Evolutionary conservation across 2,329 filamentous ascomycete species (phyloP), one percentile per base, ranked within the genome.

Genomic region (Thelonectria rubi): DNA sequence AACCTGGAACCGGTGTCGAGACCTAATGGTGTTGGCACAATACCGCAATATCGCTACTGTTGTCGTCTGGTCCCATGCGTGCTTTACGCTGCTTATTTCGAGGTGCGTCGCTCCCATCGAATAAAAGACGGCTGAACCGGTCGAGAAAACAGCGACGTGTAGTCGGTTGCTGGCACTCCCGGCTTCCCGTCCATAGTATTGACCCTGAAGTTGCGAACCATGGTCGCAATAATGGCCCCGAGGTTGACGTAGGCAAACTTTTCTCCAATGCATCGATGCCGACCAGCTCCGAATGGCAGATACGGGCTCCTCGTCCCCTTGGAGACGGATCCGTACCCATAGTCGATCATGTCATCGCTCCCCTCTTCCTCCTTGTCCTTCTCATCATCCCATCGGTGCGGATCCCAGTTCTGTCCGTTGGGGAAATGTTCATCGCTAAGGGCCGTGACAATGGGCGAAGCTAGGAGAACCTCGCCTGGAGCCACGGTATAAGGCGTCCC

Each of bases 191-290:
- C 82, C 5, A 84, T 65, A 46, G 88, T 89, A 49, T 73, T 77
- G 46, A 91, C 80, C 72, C 82, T 86, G 71, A 91, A 84, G 49
- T 86, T 78, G 11, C 88, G 79, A 10, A 91, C 83, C 62, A 91
- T 74, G 0, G 83, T 86, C 0, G 84, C 82, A 21, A 91, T 76
- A 62, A 92, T 91, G 9, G 86, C 86, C 15, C 83, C 82, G 43
- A 92, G 73, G 71, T 92, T 90, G 46, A 90, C 76, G 69, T 92
- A 91, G 0, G 90, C 89, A 74, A 92, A 92, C 73, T 91, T 89
- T 78, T 92, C 90, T 17, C 90, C 90, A 60, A 93, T 91, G 69
- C 90, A 92, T 18, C 90, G 81, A 74, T 93, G 90, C 46, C 90
- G 80, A 0, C 90, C 90, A 0, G 88, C 90, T 2, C 90, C 90